Percentiles rank a stretch among this genome's conserved stretches.
These are phyloP conservation scores for Komagataella pseudopastoris DNA, from an alignment of 805 yeast genomes.

Conservation along the genomic window DNA sequence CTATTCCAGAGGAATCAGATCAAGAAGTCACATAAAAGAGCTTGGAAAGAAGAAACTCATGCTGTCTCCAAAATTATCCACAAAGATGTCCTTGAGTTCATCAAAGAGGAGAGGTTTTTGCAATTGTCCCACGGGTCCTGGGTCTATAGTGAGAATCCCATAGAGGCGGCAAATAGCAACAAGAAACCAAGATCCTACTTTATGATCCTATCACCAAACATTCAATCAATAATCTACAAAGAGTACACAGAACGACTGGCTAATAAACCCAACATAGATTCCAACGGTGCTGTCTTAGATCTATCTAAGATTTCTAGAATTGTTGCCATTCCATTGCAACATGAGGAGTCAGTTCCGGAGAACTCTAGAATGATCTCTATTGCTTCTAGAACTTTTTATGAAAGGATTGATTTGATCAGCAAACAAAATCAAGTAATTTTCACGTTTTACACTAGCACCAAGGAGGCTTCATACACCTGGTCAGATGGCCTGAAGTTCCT, in stretches of 20 bases:
- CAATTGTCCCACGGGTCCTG: conserved; percentile 68
- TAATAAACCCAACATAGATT: conserved; percentile 42
- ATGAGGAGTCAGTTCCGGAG: conserved; percentile 20
- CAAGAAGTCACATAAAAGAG: conserved; percentile 19
- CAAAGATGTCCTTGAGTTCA: conserved; percentile 53
- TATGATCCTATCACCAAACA: conserved; percentile 53
- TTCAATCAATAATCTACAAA: conserved; percentile 45
- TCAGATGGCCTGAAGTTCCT: conserved; percentile 59
- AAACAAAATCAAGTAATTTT: conserved; percentile 28
- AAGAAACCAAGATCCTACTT: conserved; percentile 31
- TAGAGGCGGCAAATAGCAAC: conserved; percentile 7
- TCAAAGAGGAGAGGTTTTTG: conserved; percentile 60
- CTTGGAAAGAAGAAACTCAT: conserved; percentile 32
- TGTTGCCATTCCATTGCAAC: conserved; percentile 32
- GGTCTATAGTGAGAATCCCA: conserved; percentile 56
- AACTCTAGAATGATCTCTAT: conserved; percentile 37
- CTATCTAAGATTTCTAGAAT: conserved; percentile 37
- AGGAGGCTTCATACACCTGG: conserved; percentile 60
- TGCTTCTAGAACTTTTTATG: conserved; percentile 41
- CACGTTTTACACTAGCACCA: conserved; percentile 57
- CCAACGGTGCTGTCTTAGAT: conserved; percentile 38
- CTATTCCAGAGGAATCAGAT: conserved; percentile 34
- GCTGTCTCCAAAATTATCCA: conserved; percentile 37
- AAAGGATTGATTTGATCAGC: conserved; percentile 38
- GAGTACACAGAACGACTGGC: conserved; percentile 36